Conservation (phyloP, 805 yeast species). For the Yamadazyma paraphyllophila region DNA sequence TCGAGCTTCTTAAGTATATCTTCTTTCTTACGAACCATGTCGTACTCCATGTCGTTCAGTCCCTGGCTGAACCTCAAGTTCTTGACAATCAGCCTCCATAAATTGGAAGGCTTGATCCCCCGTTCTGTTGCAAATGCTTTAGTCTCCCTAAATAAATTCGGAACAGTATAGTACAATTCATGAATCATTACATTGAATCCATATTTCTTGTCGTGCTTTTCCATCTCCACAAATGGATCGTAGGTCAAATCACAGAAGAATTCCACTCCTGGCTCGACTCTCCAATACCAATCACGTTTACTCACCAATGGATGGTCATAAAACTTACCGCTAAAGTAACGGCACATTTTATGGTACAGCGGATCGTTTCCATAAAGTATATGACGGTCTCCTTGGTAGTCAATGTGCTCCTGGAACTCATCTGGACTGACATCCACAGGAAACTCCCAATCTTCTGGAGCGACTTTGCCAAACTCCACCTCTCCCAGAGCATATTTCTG, state of each 20-base stretch:
- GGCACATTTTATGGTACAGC: constrained; percentile 91
- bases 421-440: constrained; percentile 36
- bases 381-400: constrained; percentile 76
- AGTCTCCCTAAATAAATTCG: constrained; percentile 75
- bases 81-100: constrained; percentile 67
- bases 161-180: constrained; percentile 80
- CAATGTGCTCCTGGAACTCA: constrained; percentile 55
- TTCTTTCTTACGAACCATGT: constrained; percentile 15
- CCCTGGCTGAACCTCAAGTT: constrained; percentile 26
- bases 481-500: constrained; percentile 52
- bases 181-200: constrained; percentile 81
- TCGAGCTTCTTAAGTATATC: constrained; percentile 30
- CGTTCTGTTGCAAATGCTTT: constrained; percentile 53
- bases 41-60: constrained; percentile 20
- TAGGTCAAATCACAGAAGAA: constrained; percentile 88
- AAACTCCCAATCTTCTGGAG: constrained; percentile 67
- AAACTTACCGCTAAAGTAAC: constrained; percentile 84
- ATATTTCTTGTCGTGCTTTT: constrained; percentile 61
- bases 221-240: constrained; percentile 88
- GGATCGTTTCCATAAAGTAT: constrained; percentile 81
- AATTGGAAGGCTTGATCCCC: constrained; percentile 48
- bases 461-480: constrained; percentile 71
- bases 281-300: constrained; percentile 88
- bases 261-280: constrained; percentile 91
- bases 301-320: constrained; percentile 73